Conservation (phyloP, 75 land plant genomes). For the Picea sitchensis region DNA sequence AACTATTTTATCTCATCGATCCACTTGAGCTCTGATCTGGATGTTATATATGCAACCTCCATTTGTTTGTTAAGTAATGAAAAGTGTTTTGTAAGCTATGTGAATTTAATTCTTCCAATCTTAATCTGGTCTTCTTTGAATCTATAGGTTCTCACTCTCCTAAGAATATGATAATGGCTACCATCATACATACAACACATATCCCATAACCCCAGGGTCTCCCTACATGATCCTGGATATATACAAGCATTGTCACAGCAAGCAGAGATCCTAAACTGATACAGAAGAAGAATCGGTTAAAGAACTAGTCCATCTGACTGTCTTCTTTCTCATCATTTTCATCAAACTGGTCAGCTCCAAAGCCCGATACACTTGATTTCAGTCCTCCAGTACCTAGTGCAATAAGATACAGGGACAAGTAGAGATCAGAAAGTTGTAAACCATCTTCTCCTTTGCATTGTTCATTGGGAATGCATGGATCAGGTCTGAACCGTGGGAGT, state of each 20-base stretch:
- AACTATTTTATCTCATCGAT: no score
- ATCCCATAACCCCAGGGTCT: constrained; percentile 67
- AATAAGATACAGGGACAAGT: constrained; percentile 57
- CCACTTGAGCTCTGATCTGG: no score
- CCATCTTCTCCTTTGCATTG: constrained; percentile 37
- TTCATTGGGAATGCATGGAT: constrained; percentile 24
- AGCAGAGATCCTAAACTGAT: constrained; percentile 52
- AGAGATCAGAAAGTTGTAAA: constrained; percentile 41
- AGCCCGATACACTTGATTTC: constrained; percentile 64
- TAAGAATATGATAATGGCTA: constrained; percentile 43
- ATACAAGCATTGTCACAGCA: constrained; percentile 73
- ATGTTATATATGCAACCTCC: no score
- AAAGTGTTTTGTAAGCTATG: no score
- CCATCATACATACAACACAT: constrained; percentile 42
- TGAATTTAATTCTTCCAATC: no score
- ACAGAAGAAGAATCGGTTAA: constrained; percentile 60
- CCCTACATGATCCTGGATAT: constrained; percentile 70
- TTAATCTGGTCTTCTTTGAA: constrained; percentile 58
- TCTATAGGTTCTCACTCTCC: constrained; percentile 43
- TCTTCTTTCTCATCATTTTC: constrained; percentile 60
- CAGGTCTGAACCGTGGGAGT: constrained; percentile 57
- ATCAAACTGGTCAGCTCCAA: constrained; percentile 84
- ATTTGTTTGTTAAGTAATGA: no score
- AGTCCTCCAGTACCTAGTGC: constrained; percentile 79
- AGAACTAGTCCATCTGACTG: constrained; percentile 55